phyloP scores from a whole-genome alignment of 768 basidiomycete species.

The Coprinopsis marcescibilis region DNA sequence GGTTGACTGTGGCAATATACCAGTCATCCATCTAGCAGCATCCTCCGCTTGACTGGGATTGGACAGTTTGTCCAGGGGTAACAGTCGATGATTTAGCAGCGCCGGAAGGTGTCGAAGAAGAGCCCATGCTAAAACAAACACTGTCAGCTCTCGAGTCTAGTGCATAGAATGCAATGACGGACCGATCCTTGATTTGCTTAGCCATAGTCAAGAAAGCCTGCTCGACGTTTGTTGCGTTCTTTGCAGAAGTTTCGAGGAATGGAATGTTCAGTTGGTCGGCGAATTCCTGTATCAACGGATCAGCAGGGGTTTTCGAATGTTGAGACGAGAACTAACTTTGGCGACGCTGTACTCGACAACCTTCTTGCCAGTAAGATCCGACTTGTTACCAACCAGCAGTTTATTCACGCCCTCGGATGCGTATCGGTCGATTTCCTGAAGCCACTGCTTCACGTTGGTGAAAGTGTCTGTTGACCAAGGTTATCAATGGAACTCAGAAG shows the following conservation, averaged over 20 bases:
- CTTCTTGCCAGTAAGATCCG: conserved; percentile 95
- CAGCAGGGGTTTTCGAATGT: background rate
- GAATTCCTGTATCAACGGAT: conserved; percentile 58
- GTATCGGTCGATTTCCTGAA: conserved; percentile 90
- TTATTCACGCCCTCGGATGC: conserved; percentile 99
- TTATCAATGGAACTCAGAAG: conserved; percentile 1
- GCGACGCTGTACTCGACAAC: conserved; percentile 86
- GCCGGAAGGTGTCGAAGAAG: conserved; percentile 67
- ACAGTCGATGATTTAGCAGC: conserved; percentile 79
- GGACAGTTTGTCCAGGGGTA: conserved; percentile 78
- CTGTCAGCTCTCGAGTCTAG: background rate
- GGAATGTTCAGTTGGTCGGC: conserved; percentile 91
- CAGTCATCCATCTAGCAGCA: conserved; percentile 63
- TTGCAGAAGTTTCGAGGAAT: conserved; percentile 98
- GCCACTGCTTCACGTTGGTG: conserved; percentile 93
- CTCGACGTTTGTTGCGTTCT: conserved; percentile 98
- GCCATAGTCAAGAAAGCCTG: conserved; percentile 99
- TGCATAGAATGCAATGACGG: conserved; percentile 15
- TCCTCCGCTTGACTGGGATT: conserved; percentile 63
- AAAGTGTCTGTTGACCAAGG: conserved; percentile 63
- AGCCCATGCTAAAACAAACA: conserved; percentile 64
- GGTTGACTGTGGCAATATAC: conserved; percentile 9
- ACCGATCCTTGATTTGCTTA: conserved; percentile 93
- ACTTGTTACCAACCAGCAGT: conserved; percentile 97
- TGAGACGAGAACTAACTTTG: conserved; percentile 46